Evolutionary conservation across 2,329 filamentous ascomycete genomes (phyloP).

Genomic region (Talaromyces marneffei): DNA sequence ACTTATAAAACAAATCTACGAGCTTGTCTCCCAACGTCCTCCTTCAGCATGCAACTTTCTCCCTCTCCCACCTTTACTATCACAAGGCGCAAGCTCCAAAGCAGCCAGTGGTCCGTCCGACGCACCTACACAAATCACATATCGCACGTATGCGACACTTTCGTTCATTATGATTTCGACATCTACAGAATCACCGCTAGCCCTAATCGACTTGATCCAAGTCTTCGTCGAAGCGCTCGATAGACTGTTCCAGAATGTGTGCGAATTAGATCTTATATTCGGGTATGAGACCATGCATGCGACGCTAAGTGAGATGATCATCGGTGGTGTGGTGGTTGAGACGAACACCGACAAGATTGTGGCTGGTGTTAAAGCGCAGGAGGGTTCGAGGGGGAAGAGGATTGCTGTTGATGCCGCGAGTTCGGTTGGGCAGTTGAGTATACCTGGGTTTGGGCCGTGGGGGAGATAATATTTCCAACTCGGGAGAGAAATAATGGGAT

Average conservation of each 20-base stretch:
- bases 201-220: slow-evolving; percentile 92
- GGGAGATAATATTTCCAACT: slow-evolving; percentile 23
- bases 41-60: slow-evolving; percentile 96
- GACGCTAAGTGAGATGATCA: slow-evolving; percentile 85
- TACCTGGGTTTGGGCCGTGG: slow-evolving; percentile 37
- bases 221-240: slow-evolving; percentile 96
- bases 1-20: slow-evolving; percentile 94
- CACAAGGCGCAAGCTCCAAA: slow-evolving; percentile 46
- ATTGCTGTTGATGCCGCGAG: slow-evolving; percentile 41
- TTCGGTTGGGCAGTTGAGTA: slow-evolving; percentile 30
- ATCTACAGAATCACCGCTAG: slow-evolving; percentile 89
- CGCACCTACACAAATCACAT: slow-evolving; percentile 89
- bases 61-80: slow-evolving; percentile 63
- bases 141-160: slow-evolving; percentile 95
- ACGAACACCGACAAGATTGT: slow-evolving; percentile 86
- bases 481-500: neutral
- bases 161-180: slow-evolving; percentile 99
- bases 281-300: slow-evolving; percentile 97
- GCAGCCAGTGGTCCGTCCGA: slow-evolving; percentile 63
- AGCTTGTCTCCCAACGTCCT: slow-evolving; percentile 85
- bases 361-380: slow-evolving; percentile 63
- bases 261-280: slow-evolving; percentile 96
- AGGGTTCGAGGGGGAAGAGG: slow-evolving; percentile 39
- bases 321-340: slow-evolving; percentile 90
- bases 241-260: slow-evolving; percentile 94